Conservation (phyloP, 2,329 filamentous ascomycete genomes). For the Penicillium occitanis region DNA sequence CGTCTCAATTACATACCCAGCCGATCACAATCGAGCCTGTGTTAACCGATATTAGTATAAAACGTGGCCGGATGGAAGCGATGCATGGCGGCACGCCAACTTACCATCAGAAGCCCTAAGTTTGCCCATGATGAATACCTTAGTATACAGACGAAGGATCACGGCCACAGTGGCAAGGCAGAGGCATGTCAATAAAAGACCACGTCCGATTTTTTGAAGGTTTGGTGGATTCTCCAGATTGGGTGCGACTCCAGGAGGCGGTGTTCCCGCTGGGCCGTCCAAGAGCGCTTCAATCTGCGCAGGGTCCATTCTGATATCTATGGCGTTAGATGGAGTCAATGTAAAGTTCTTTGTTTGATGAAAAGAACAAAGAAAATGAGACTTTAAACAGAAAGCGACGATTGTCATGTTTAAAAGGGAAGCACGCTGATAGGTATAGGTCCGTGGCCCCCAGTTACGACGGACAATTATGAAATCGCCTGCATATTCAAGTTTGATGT, state of each 20-base stretch:
- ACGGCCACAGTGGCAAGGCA: background rate
- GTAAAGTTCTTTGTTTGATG: background rate
- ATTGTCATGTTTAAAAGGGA: background rate
- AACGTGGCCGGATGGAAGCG: background rate
- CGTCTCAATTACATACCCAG: background rate
- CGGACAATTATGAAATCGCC: background rate
- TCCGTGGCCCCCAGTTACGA: background rate
- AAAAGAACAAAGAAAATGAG: background rate
- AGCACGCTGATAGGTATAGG: background rate
- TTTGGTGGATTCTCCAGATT: conserved; percentile 1
- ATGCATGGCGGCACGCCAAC: background rate
- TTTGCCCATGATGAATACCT: background rate
- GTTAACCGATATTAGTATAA: background rate
- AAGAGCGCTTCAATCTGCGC: background rate
- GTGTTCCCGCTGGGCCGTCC: too few relatives aligned
- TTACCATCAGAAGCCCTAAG: background rate
- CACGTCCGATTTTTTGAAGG: background rate
- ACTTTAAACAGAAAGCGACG: background rate
- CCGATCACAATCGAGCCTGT: background rate
- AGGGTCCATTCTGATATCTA: background rate
- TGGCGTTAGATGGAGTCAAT: background rate
- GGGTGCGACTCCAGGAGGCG: background rate
- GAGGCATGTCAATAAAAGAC: background rate
- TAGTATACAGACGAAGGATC: background rate
- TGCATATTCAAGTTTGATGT: too few relatives aligned